Base-by-base conservation (phyloP, 2,329 filamentous ascomycete genomes). In the Aspergillus japonicus region DNA sequence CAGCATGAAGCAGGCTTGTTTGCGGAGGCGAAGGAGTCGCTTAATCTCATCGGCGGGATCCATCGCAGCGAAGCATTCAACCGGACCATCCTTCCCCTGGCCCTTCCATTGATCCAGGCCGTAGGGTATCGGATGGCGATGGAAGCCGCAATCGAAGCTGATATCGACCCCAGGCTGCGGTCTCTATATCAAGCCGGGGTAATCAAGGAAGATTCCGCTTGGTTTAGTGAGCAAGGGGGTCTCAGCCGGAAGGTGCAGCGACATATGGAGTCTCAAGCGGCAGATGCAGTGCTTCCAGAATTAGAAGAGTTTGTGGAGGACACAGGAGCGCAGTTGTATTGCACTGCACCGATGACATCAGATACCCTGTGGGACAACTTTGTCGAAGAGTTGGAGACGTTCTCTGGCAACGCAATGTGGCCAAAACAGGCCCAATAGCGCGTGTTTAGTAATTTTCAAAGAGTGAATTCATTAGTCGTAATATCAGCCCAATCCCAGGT, bases 121-220 rank as follows among this genome's bases (percentile, higher is more conserved):
- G 64, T 69, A 5, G 68, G 65, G 0, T 58, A 66, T 26, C 66
- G 68, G 2, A 65, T 69, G 65, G 68, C 67, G 0, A 57, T 58
- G 8, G 67, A 69, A 48, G 68, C 68, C 8, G 66, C 67, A 1
- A 33, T 59, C 10, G 54, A 66, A 16, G 64, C 63, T 4, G 51
- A 52, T 4, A 56, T 64, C 11, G 42, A 64, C 11, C 35, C 49
- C 1, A 26, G 44, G 3, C 55, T 69, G 2, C 29, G 63, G 10
- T 47, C 54, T 1, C 54, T 69, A 0, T 68, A 64, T 31, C 60
- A 68, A 33, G 49, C 26, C 8, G 64, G 59, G 1, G 59, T 57
- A 4, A 47, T 68, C 2, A 47, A 57, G 24, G 49, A 59, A 2
- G 64, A 66, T 24, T 39, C 60, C 1, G 57, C 52, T 16, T 68